A percentile compares a stretch with the other conserved stretches of the same genome.
Evolutionary conservation across 2,329 filamentous ascomycete species (phyloP).

Genomic region (Diaporthe sp.): DNA sequence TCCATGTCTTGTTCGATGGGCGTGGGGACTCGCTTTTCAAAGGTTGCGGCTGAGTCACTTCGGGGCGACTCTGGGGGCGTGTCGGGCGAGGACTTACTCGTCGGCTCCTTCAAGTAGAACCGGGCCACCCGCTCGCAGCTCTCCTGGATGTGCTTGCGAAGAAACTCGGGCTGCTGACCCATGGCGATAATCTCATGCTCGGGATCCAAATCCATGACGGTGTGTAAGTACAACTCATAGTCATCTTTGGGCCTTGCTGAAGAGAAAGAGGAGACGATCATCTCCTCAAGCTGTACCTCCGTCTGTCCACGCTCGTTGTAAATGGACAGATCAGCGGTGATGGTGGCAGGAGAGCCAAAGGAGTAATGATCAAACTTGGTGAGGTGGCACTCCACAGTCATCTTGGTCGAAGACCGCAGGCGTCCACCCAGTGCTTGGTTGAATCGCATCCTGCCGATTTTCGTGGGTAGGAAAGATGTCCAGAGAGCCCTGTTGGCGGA

Average conservation of each 20-base stretch:
- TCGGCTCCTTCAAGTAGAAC: constrained; percentile 38
- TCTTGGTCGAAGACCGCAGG: constrained; percentile 29
- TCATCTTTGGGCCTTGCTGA: constrained; percentile 44
- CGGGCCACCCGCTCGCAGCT: constrained; percentile 49
- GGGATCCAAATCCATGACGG: constrained; percentile 51
- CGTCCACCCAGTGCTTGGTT: constrained; percentile 45
- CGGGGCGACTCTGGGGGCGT: constrained; percentile 22
- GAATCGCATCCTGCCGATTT: constrained; percentile 49
- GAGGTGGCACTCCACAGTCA: constrained; percentile 46
- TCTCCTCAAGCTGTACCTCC: constrained; percentile 47
- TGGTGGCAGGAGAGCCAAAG: constrained; percentile 39
- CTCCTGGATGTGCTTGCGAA: constrained; percentile 41
- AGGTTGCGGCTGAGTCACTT: no score
- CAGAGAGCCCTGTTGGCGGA: constrained; percentile 47
- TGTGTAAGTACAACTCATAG: constrained; percentile 49
- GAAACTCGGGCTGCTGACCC: neutral
- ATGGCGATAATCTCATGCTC: constrained; percentile 48
- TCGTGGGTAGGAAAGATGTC: constrained; percentile 53
- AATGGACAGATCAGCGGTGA: constrained; percentile 51
- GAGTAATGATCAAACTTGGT: constrained; percentile 42
- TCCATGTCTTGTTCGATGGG: constrained; percentile 45
- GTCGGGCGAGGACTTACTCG: neutral
- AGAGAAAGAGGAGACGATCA: constrained; percentile 47
- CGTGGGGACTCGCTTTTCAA: neutral
- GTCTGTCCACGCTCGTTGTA: constrained; percentile 44